Evolutionary conservation across 768 basidiomycete genomes (phyloP).

Genomic region (Trametopsis cervina): DNA sequence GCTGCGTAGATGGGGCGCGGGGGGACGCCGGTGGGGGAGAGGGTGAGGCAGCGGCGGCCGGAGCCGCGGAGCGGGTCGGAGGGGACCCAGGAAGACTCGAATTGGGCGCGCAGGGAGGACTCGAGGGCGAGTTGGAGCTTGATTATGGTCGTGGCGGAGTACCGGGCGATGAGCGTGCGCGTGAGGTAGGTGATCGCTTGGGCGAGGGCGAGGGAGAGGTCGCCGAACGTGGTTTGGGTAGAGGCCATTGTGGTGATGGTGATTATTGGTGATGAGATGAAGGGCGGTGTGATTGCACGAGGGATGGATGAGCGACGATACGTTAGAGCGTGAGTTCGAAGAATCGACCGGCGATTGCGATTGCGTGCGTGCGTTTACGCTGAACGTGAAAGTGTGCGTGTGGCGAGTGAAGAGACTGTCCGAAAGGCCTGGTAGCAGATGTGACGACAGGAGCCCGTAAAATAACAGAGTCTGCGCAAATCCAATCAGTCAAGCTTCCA

Average conservation of each 20-base stretch:
- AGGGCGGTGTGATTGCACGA: slow-evolving; percentile 17
- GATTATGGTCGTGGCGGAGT: slow-evolving; percentile 55
- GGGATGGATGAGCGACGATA: slow-evolving; percentile 3
- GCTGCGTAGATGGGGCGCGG: slow-evolving; percentile 67
- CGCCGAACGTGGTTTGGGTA: slow-evolving; percentile 29
- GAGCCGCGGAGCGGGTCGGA: slow-evolving; percentile 61
- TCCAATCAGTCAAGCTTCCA: not conserved
- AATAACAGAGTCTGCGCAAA: not conserved
- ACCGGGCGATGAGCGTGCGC: slow-evolving; percentile 47
- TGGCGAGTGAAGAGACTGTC: slow-evolving; percentile 3
- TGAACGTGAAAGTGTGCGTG: slow-evolving; percentile 23
- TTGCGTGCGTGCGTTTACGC: slow-evolving; percentile 27
- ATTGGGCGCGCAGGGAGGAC: slow-evolving; percentile 65
- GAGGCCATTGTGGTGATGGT: slow-evolving; percentile 23
- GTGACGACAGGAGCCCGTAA: slow-evolving; percentile 1
- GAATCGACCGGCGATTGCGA: slow-evolving; percentile 60
- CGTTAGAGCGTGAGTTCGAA: slow-evolving; percentile 20
- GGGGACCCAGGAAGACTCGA: slow-evolving; percentile 58
- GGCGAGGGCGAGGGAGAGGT: slow-evolving; percentile 60
- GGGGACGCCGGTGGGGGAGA: slow-evolving; percentile 62
- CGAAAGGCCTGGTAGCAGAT: slow-evolving; percentile 1
- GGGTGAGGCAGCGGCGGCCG: slow-evolving; percentile 65
- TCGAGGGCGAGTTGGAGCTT: slow-evolving; percentile 69
- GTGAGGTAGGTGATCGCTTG: slow-evolving; percentile 74
- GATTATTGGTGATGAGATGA: not conserved